These are phyloP conservation scores for Saturnispora diversa DNA, from an alignment of 805 yeast genomes.

Conservation along the genomic window DNA sequence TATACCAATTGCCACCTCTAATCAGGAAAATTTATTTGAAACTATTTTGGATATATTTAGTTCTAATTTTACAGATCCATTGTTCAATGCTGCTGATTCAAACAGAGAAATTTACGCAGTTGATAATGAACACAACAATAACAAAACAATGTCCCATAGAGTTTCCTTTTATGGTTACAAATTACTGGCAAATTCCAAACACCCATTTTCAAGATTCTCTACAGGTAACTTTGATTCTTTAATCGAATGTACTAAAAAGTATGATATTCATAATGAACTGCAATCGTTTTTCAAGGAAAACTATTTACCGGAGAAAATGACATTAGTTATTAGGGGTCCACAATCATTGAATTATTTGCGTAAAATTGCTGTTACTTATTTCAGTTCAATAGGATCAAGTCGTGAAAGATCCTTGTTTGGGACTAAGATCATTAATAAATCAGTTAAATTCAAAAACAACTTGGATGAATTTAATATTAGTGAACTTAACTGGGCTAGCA, in stretches of 20 bases:
- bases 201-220: slow-evolving; percentile 54
- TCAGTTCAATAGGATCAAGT: slow-evolving; percentile 29
- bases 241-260: slow-evolving; percentile 27
- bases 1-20: slow-evolving; percentile 35
- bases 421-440: background rate
- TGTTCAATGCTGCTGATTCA: slow-evolving; percentile 36
- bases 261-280: slow-evolving; percentile 32
- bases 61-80: slow-evolving; percentile 43
- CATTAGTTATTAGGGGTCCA: slow-evolving; percentile 56
- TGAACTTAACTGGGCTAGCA: slow-evolving; percentile 18
- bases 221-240: slow-evolving; percentile 58
- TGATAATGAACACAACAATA: slow-evolving; percentile 59
- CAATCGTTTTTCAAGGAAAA: slow-evolving; percentile 33
- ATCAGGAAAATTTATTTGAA: slow-evolving; percentile 33
- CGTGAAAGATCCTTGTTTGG: background rate
- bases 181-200: slow-evolving; percentile 37
- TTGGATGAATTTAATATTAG: slow-evolving; percentile 9
- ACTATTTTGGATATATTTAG: slow-evolving; percentile 42
- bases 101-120: slow-evolving; percentile 51
- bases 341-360: slow-evolving; percentile 53
- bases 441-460: background rate
- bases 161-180: slow-evolving; percentile 52
- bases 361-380: slow-evolving; percentile 40
- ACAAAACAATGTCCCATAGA: slow-evolving; percentile 37
- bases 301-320: slow-evolving; percentile 43